Evolutionary conservation across 2,329 filamentous ascomycete genomes (phyloP), one percentile per base, ranked within the genome.

Genomic region (Dothideomycetes sp.): DNA sequence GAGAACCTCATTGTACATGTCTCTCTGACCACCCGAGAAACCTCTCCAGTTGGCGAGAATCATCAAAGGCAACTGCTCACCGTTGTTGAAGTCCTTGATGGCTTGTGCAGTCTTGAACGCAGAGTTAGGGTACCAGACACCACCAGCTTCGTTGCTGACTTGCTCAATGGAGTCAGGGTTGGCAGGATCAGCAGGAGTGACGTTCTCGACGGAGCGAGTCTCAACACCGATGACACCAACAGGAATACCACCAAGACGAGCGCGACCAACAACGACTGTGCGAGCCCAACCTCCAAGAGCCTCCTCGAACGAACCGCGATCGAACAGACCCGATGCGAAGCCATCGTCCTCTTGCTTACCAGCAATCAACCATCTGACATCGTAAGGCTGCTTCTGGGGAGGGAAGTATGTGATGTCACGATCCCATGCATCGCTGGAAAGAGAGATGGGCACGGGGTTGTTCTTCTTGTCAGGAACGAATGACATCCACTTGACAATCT

Each of bases 1-100:
- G 65, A 98, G 79, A 12, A 98, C 91, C 69, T 98, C 91, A 70
- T 96, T 95, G 79, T 93, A 98, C 91, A 98, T 98, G 68, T 98
- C 91, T 53, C 89, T 86, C 69, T 98, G 91, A 50, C 91, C 91
- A 71, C 91, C 91, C 52, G 91, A 98, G 85, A 98, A 98, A 72
- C 91, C 91, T 79, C 91, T 82, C 91, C 91, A 98, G 76, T 98
- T 98, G 67, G 91, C 91, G 49, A 98, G 79, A 61, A 98, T 98
- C 87, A 98, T 96, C 51, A 98, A 71, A 43, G 91, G 91, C 58
- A 98, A 74, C 70, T 98, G 91, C 69, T 98, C 91, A 62, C 91
- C 91, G 51, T 94, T 79, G 78, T 98, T 98, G 78, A 98, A 98
- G 71, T 98, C 91, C 57, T 83, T 87, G 69, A 98, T 94, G 43